Evolutionary conservation across 176 grass and related monocot genomes (phyloP).

Genomic region (Ampelocalamus luodianensis): DNA sequence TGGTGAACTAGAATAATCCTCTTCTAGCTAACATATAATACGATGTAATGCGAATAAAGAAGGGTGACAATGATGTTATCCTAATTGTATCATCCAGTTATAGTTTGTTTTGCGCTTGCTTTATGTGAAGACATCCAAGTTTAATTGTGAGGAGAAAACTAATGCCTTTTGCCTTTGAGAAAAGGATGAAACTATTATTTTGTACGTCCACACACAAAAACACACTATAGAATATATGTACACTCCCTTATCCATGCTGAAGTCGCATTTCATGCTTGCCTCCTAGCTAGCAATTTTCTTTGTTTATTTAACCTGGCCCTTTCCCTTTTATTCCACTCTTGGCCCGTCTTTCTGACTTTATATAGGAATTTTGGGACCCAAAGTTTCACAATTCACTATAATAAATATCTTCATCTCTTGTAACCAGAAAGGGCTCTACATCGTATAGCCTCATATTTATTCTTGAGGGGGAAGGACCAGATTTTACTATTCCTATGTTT

Average conservation of each 20-base stretch:
- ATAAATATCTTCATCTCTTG: not conserved
- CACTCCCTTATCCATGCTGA: constrained; percentile 20
- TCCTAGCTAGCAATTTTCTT: not conserved
- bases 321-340: not conserved
- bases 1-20: not conserved
- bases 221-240: not conserved
- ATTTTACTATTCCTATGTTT: not conserved
- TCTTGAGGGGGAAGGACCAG: not conserved
- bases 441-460: not conserved
- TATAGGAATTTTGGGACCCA: not conserved
- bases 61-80: not conserved
- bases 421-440: not conserved
- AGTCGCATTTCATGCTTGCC: constrained; percentile 5
- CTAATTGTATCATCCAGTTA: not conserved
- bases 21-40: not conserved
- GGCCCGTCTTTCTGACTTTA: not conserved
- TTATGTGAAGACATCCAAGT: not conserved
- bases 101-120: not conserved
- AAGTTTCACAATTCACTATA: not conserved
- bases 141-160: not conserved
- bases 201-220: not conserved
- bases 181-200: constrained; percentile 1
- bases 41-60: not conserved
- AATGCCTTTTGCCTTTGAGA: not conserved
- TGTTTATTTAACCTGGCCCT: not conserved